Percentiles rank a stretch among this genome's conserved stretches.
These are phyloP conservation scores for Plasmodium coatneyi DNA, from an alignment of 169 alveolate genomes.

Conservation along the genomic window DNA sequence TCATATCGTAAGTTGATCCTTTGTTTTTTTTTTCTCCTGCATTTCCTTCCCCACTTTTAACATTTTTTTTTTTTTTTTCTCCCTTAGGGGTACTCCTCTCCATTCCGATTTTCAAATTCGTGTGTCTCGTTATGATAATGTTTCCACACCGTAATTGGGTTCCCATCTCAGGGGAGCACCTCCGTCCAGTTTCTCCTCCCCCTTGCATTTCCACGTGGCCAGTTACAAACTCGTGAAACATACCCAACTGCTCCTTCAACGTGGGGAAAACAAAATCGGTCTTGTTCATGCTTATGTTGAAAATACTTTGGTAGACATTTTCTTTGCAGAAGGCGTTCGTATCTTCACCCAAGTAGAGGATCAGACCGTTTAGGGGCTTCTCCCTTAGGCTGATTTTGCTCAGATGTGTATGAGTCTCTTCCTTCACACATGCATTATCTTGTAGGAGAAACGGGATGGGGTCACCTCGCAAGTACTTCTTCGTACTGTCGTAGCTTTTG, in stretches of 20 bases:
- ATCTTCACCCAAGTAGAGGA: slow-evolving; percentile 51
- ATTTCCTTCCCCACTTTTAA: background rate
- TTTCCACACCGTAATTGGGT: slow-evolving; percentile 21
- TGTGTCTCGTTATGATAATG: slow-evolving; percentile 70
- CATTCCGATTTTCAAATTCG: slow-evolving; percentile 60
- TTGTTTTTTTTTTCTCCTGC: background rate
- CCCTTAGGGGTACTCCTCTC: background rate
- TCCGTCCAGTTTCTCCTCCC: background rate
- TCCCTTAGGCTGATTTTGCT: slow-evolving; percentile 35
- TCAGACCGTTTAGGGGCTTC: slow-evolving; percentile 34
- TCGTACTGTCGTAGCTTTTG: slow-evolving; percentile 39
- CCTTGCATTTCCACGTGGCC: background rate
- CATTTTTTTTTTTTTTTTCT: background rate
- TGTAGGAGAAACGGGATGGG: slow-evolving; percentile 15
- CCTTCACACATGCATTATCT: background rate
- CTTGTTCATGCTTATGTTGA: slow-evolving; percentile 37
- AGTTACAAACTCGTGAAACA: background rate
- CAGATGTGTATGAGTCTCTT: background rate
- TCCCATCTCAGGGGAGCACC: background rate
- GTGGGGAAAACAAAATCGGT: slow-evolving; percentile 67
- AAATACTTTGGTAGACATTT: slow-evolving; percentile 30
- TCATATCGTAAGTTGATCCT: background rate
- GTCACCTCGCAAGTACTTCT: slow-evolving; percentile 6
- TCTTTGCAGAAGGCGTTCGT: slow-evolving; percentile 1
- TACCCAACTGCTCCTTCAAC: slow-evolving; percentile 42